Conservation (phyloP, 2,329 filamentous ascomycete genomes). For the Fusarium coffeatum region DNA sequence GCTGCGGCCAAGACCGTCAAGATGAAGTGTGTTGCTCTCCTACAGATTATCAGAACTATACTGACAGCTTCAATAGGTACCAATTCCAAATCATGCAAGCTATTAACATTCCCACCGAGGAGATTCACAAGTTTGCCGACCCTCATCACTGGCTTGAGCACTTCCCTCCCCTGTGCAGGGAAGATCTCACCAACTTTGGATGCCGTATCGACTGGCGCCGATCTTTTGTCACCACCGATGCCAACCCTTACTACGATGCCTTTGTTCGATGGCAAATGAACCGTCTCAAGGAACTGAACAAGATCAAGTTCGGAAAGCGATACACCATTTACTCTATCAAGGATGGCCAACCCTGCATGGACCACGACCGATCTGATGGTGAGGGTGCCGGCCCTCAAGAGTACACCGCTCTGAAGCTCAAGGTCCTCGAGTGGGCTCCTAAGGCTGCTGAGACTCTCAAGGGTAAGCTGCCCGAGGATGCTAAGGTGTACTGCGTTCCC, state of each 20-base stretch:
- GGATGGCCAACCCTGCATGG: conserved; percentile 60
- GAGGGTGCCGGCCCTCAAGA: conserved; percentile 79
- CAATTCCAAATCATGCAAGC: conserved; percentile 96
- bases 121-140: conserved; percentile 94
- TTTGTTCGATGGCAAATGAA: conserved; percentile 99
- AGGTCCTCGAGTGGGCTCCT: conserved; percentile 88
- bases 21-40: conserved; percentile 67
- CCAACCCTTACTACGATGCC: conserved; percentile 95
- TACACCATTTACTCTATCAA: conserved; percentile 84
- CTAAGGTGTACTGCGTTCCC: conserved; percentile 88
- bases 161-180: conserved; percentile 74
- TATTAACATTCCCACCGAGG: conserved; percentile 84
- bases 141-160: conserved; percentile 91
- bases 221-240: conserved; percentile 93
- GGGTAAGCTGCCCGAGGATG: conserved; percentile 80
- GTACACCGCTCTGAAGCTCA: conserved; percentile 92
- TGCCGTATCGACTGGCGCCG: conserved; percentile 93
- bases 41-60: neutral
- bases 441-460: conserved; percentile 77
- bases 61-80: conserved; percentile 60
- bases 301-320: conserved; percentile 92
- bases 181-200: conserved; percentile 85
- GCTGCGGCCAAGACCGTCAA: conserved; percentile 89
- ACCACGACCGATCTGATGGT: conserved; percentile 60
- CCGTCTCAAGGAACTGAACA: conserved; percentile 85